Evolutionary conservation across 2,329 filamentous ascomycete species (phyloP).

Genomic region (Verticillium isaacii): DNA sequence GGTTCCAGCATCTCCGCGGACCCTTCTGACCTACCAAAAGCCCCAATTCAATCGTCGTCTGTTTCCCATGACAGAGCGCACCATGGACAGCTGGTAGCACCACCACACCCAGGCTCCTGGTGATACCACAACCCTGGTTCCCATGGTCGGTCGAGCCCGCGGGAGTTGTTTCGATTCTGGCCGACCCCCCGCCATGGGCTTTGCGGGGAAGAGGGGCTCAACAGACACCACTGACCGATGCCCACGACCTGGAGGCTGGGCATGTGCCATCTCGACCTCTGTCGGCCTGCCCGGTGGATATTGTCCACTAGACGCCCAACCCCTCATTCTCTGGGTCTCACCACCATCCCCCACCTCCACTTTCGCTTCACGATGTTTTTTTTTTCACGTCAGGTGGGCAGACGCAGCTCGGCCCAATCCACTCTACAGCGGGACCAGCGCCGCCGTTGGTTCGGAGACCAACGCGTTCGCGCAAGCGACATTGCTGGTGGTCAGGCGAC

Average conservation of each 20-base stretch:
- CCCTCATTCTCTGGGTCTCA: background rate
- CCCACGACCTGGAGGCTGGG: background rate
- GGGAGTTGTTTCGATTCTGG: background rate
- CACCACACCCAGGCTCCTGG: background rate
- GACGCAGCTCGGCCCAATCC: background rate
- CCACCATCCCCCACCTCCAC: background rate
- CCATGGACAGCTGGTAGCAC: background rate
- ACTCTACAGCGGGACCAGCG: background rate
- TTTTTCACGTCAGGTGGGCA: background rate
- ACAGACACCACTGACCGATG: background rate
- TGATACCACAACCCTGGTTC: background rate
- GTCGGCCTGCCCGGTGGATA: background rate
- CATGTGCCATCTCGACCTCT: background rate
- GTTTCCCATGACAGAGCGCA: background rate
- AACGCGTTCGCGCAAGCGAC: background rate
- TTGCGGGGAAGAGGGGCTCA: background rate
- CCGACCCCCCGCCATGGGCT: background rate
- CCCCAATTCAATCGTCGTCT: background rate
- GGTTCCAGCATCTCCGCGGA: slow-evolving; percentile 2
- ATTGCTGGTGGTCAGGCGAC: background rate
- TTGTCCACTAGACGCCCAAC: background rate
- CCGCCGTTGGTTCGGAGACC: background rate
- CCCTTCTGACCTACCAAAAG: background rate
- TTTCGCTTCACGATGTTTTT: background rate
- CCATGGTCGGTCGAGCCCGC: background rate